Evolutionary conservation across 2,329 filamentous ascomycete species (phyloP), one percentile per base, ranked within the genome.

Genomic region (Grosmannia huntii): DNA sequence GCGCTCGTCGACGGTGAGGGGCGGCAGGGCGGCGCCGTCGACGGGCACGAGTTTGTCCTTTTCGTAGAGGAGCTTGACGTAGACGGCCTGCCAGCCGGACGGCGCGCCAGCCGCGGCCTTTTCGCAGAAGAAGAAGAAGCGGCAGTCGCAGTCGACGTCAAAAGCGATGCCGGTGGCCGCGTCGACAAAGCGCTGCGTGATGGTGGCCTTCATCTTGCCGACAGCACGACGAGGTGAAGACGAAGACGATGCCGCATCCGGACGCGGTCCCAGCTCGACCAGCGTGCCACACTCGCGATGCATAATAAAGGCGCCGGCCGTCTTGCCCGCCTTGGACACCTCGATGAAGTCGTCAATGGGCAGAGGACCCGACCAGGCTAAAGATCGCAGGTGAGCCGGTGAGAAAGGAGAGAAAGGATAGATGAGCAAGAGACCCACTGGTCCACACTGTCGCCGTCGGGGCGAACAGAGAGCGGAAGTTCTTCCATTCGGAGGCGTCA

Each of bases 271-370:
- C n/a, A 62, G 56, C 59, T 62, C 61, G 23, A 54, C 61, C 2
- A 61, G 54, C 9, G 59, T 62, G 52, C 61, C 61, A 49, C 59
- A 76, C 63, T 77, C 75, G 59, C 78, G 77, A 65, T 82, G 79
- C 76, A 79, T 78, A 68, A 81, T 81, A 68, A 79, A 80, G 55
- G 73, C 77, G 21, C 78, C 77, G 11, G 70, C 69, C 27, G 73
- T 68, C 66, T 79, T 79, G 59, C 77, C 78, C 10, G 69, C 66
- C 61, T 79, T 74, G 14, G 77, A 81, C 54, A 75, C 72, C 23
- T 67, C 61, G 63, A 80, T 78, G 66, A 80, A 79, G 60, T 72
- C 71, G 61, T 75, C 73, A 59, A 75, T 70, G 21, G 63, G 64
- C 44, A 70, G 70, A 33, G 69, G 68, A 52, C 71, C 74, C 58